phyloP scores from a whole-genome alignment of 768 basidiomycete genomes.

The Amylocystis lapponica region DNA sequence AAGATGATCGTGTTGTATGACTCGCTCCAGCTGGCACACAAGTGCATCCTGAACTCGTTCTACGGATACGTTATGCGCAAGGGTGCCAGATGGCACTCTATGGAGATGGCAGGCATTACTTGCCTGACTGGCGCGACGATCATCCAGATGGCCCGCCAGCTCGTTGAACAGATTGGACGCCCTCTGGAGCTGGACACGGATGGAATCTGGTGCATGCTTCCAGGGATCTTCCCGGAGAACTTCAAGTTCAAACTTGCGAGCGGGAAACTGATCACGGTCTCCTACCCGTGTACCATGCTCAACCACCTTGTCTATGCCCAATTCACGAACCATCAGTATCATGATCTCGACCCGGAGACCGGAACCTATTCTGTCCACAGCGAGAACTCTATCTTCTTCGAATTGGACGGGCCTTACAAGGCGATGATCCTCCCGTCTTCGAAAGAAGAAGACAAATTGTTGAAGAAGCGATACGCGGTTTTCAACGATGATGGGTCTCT shows the following conservation, averaged over 20 bases:
- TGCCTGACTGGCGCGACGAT: slow-evolving; percentile 96
- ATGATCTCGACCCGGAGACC: slow-evolving; percentile 79
- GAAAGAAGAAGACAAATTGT: slow-evolving; percentile 96
- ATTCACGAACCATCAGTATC: slow-evolving; percentile 98
- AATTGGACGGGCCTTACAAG: slow-evolving; percentile 95
- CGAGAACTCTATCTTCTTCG: slow-evolving; percentile 99
- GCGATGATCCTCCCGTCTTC: slow-evolving; percentile 99
- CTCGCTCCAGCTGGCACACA: slow-evolving; percentile 97
- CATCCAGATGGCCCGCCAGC: slow-evolving; percentile 96
- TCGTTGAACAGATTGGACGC: slow-evolving; percentile 96
- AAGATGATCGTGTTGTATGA: slow-evolving; percentile 99
- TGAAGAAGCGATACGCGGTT: slow-evolving; percentile 98
- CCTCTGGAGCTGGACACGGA: slow-evolving; percentile 98
- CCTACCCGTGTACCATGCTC: slow-evolving; percentile 99
- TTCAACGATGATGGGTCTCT: slow-evolving; percentile 97
- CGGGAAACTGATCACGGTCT: slow-evolving; percentile 85
- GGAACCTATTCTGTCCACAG: slow-evolving; percentile 83
- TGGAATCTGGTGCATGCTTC: slow-evolving; percentile 99
- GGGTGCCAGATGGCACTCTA: slow-evolving; percentile 98
- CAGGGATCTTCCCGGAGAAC: slow-evolving; percentile 95
- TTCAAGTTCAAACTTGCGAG: slow-evolving; percentile 89
- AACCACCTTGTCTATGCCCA: slow-evolving; percentile 94
- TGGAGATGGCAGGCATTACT: slow-evolving; percentile 99
- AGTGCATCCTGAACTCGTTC: slow-evolving; percentile 99
- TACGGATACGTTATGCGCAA: slow-evolving; percentile 99